Conservation (phyloP, 1,284 basidiomycete genomes). For the Cutaneotrichosporon sp. region DNA sequence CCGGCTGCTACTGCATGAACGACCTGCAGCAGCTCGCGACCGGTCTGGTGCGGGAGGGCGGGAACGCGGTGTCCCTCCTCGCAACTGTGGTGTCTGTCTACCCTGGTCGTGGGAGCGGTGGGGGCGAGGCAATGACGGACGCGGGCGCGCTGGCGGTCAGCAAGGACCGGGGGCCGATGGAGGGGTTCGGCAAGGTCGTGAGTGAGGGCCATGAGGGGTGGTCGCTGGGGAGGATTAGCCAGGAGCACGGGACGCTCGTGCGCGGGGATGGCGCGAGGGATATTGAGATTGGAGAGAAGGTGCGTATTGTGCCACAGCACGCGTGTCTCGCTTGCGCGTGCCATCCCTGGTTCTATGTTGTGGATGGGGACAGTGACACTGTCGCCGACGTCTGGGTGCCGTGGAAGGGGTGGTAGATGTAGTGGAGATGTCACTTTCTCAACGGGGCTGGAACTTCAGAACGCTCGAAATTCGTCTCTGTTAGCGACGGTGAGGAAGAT, state of each 20-base stretch:
- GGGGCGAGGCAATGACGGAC: constrained; percentile 58
- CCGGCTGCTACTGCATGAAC: constrained; percentile 70
- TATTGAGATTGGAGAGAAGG: constrained; percentile 57
- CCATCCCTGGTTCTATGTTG: constrained; percentile 75
- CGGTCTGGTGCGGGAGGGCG: constrained; percentile 53
- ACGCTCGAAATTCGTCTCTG: no score
- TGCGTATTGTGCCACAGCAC: constrained; percentile 48
- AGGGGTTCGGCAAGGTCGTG: constrained; percentile 66
- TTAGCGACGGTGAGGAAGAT: no score
- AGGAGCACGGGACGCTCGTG: constrained; percentile 71
- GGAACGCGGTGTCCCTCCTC: constrained; percentile 59
- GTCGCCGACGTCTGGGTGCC: constrained; percentile 83
- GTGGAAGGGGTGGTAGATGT: constrained; percentile 76
- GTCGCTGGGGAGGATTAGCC: constrained; percentile 66
- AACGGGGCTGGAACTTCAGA: no score
- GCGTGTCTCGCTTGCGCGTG: constrained; percentile 68
- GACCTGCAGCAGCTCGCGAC: constrained; percentile 81
- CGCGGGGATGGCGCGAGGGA: constrained; percentile 26
- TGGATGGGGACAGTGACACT: constrained; percentile 57
- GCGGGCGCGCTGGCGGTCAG: constrained; percentile 77
- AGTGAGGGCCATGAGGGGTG: constrained; percentile 55
- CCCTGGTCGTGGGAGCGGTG: constrained; percentile 52
- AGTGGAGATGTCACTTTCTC: neutral
- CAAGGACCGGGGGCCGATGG: constrained; percentile 71
- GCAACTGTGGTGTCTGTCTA: constrained; percentile 72